Conservation (phyloP, 805 yeast species). For the Saturnispora zaruensis region DNA sequence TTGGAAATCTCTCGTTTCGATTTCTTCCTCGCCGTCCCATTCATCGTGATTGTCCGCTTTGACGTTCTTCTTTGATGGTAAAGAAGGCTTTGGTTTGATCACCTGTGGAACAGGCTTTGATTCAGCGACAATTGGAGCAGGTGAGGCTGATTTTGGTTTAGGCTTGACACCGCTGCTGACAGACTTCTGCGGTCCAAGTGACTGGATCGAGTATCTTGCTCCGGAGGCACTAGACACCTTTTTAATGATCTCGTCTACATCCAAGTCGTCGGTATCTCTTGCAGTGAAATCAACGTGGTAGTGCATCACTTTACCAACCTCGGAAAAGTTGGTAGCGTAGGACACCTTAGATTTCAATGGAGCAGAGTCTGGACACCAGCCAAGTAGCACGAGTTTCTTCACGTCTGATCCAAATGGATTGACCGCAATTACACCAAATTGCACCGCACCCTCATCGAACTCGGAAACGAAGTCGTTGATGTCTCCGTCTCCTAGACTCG, state of each 20-base stretch:
- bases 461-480: conserved; percentile 71
- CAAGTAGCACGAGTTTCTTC: conserved; percentile 71
- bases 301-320: conserved; percentile 64
- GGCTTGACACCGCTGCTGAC: conserved; percentile 25
- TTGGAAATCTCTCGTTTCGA: conserved; percentile 45
- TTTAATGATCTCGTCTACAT: conserved; percentile 62
- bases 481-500: conserved; percentile 50
- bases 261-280: conserved; percentile 86
- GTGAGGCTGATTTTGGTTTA: conserved; percentile 23
- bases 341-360: conserved; percentile 70
- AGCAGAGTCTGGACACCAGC: conserved; percentile 97
- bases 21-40: conserved; percentile 63
- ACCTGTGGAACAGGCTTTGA: conserved; percentile 15
- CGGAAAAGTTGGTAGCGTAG: conserved; percentile 70
- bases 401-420: conserved; percentile 90
- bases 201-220: conserved; percentile 77
- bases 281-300: conserved; percentile 97
- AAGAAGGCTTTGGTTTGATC: conserved; percentile 9
- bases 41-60: conserved; percentile 35
- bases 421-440: conserved; percentile 83
- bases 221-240: conserved; percentile 90
- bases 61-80: conserved; percentile 11
- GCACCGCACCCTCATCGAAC: conserved; percentile 81
- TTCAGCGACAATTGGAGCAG: conserved; percentile 19
- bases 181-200: conserved; percentile 17